Evolutionary conservation across 2,329 filamentous ascomycete species (phyloP).

Genomic region (Phoma sp.): DNA sequence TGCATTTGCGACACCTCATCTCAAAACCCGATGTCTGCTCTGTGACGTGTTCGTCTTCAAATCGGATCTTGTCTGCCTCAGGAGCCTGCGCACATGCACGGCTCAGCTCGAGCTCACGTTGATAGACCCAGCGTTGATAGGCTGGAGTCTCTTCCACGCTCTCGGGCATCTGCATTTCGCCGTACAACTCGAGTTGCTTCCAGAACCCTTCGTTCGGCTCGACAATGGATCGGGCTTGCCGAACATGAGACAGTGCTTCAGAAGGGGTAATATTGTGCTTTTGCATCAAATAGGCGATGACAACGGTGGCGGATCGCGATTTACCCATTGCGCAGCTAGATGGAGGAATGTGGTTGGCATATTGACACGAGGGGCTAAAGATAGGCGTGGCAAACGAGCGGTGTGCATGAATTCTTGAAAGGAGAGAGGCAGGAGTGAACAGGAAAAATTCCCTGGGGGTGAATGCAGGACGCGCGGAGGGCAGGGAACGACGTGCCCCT

Average conservation of each 20-base stretch:
- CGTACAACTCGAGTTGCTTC: conserved; percentile 84
- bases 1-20: conserved; percentile 90
- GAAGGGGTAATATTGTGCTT: conserved; percentile 57
- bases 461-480: conserved; percentile 33
- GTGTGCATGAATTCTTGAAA: conserved; percentile 35
- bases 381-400: conserved; percentile 46
- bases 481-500: conserved; percentile 21
- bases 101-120: conserved; percentile 69
- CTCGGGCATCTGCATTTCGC: conserved; percentile 81
- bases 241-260: conserved; percentile 74
- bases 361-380: conserved; percentile 34
- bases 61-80: conserved; percentile 75
- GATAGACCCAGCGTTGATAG: conserved; percentile 82
- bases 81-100: conserved; percentile 80
- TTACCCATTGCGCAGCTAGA: conserved; percentile 86
- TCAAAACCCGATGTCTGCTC: conserved; percentile 58
- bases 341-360: conserved; percentile 42
- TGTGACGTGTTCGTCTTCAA: conserved; percentile 71
- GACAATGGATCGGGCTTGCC: conserved; percentile 74
- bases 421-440: conserved; percentile 21
- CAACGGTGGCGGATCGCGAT: conserved; percentile 84
- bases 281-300: conserved; percentile 83
- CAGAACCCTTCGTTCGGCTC: conserved; percentile 94
- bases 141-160: conserved; percentile 71
- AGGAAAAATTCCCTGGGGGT: conserved; percentile 17